These are phyloP conservation scores for Lyophyllum semitale DNA, from an alignment of 768 basidiomycete genomes.

Conservation along the genomic window DNA sequence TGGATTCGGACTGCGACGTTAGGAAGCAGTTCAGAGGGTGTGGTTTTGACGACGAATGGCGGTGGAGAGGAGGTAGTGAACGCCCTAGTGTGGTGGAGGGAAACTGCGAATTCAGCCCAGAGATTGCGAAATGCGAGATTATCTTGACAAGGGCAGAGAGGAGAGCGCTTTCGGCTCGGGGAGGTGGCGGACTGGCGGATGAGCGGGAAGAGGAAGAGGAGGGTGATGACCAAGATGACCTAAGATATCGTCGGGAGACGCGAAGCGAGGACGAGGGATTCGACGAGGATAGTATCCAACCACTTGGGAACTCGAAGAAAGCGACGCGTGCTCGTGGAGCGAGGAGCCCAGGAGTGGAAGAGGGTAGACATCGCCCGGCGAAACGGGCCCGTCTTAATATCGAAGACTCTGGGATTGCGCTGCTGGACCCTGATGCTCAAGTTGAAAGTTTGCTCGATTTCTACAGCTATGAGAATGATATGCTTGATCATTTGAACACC, in stretches of 20 bases:
- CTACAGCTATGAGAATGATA: neutral
- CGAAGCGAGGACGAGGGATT: neutral
- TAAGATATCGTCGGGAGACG: neutral
- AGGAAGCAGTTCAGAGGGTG: neutral
- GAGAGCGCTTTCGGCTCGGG: constrained; percentile 13
- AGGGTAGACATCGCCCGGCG: constrained; percentile 1
- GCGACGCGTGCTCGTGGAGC: neutral
- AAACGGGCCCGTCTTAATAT: constrained; percentile 21
- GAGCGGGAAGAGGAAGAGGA: constrained; percentile 8
- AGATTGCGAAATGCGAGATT: constrained; percentile 28
- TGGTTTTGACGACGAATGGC: constrained; percentile 4
- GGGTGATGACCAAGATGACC: constrained; percentile 5
- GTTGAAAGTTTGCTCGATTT: constrained; percentile 5
- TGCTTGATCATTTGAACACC: neutral
- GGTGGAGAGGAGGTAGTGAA: constrained; percentile 6
- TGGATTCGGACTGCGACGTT: neutral
- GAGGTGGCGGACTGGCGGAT: neutral
- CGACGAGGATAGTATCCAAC: neutral
- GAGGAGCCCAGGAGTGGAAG: neutral
- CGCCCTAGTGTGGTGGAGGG: neutral
- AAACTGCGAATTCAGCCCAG: constrained; percentile 6
- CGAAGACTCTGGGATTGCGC: constrained; percentile 25
- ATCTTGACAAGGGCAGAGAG: constrained; percentile 46
- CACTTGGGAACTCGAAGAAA: constrained; percentile 1
- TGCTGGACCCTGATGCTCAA: neutral